A percentile compares a stretch with the other conserved stretches of the same genome.
These are phyloP conservation scores for Rhodotorula sp. DNA, from an alignment of 1,284 basidiomycete species.

Conservation along the genomic window DNA sequence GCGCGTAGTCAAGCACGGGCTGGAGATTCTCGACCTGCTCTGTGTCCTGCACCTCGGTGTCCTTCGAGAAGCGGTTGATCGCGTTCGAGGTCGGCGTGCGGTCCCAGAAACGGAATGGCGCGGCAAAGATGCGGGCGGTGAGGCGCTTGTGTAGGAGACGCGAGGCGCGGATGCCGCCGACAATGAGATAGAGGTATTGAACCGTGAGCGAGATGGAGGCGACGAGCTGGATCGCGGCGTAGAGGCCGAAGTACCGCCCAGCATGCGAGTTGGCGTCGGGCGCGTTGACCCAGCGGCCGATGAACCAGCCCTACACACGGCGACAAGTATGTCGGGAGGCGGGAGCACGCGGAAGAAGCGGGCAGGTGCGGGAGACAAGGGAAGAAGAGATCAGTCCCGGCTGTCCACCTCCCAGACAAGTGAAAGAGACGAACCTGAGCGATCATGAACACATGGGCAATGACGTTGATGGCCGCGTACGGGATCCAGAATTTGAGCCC, in stretches of 20 bases:
- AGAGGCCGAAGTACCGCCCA: conserved; percentile 72
- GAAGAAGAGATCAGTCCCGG: no score
- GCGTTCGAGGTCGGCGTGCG: conserved; percentile 24
- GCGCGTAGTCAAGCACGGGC: conserved; percentile 38
- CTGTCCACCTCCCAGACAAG: no score
- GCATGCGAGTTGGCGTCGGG: conserved; percentile 41
- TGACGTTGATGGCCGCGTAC: conserved; percentile 58
- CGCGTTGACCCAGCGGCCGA: conserved; percentile 51
- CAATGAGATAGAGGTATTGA: conserved; percentile 40
- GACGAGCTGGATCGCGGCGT: conserved; percentile 59
- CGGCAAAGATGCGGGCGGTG: conserved; percentile 80
- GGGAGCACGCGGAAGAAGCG: no score
- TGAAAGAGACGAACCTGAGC: conserved; percentile 23
- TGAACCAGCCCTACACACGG: conserved; percentile 34
- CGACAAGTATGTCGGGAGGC: neutral
- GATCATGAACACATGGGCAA: conserved; percentile 40
- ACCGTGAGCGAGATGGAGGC: conserved; percentile 45
- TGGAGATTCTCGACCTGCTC: conserved; percentile 76
- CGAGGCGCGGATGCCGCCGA: conserved; percentile 33
- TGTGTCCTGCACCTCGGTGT: conserved; percentile 89
- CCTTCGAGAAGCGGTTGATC: conserved; percentile 75
- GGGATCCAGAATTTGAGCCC: conserved; percentile 64
- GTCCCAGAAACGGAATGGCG: conserved; percentile 52
- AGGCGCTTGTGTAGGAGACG: conserved; percentile 54
- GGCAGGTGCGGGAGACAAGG: no score